Conservation (phyloP, 257 asterid genomes). For the Jaltomata sinuosa region DNA sequence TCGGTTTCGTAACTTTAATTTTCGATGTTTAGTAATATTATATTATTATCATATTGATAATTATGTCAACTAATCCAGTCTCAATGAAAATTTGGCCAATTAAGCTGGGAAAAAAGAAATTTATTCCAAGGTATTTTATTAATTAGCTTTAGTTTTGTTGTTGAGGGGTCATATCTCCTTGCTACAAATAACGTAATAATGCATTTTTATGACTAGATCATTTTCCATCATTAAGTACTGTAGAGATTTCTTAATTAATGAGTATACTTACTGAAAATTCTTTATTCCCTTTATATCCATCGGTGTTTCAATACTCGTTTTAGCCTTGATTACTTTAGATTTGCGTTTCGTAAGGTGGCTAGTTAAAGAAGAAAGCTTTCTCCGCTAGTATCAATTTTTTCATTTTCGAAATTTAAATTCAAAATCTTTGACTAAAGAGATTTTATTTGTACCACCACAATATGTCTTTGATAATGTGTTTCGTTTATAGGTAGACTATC, state of each 20-base stretch:
- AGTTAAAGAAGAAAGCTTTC: background rate
- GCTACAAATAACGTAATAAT: background rate
- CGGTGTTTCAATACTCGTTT: background rate
- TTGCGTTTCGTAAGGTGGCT: background rate
- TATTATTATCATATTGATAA: too few species aligned
- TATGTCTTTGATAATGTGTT: background rate
- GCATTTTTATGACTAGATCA: background rate
- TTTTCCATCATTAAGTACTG: background rate
- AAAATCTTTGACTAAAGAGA: background rate
- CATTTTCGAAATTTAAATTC: background rate
- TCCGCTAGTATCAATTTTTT: too few species aligned
- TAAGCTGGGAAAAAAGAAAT: background rate
- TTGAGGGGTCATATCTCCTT: background rate
- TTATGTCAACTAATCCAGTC: background rate
- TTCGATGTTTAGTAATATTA: too few species aligned
- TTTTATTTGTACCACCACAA: background rate
- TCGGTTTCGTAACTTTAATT: background rate
- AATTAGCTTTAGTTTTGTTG: background rate
- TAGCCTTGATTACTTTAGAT: too few species aligned
- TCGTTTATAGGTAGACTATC: background rate
- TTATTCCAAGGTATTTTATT: background rate
- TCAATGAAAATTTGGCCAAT: background rate
- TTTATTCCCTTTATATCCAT: background rate
- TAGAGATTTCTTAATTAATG: background rate
- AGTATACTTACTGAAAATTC: background rate